Conservation (phyloP, 2,329 filamentous ascomycete species). For the Tympanopsis confertula region DNA sequence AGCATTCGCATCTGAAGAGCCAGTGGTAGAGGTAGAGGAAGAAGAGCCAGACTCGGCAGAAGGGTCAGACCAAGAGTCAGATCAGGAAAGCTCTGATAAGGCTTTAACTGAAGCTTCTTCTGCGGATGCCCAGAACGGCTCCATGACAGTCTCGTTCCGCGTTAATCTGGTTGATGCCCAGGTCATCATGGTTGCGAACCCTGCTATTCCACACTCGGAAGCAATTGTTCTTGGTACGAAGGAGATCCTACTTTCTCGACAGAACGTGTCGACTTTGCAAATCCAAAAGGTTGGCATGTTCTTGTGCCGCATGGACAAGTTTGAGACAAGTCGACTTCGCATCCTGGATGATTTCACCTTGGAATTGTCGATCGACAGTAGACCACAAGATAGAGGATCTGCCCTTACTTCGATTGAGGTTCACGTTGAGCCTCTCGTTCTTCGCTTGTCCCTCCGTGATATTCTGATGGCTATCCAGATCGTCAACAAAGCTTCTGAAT, state of each 20-base stretch:
- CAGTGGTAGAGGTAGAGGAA: conserved; percentile 34
- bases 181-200: conserved; percentile 91
- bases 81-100: neutral
- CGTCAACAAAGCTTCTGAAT: conserved; percentile 76
- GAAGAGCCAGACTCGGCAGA: conserved; percentile 41
- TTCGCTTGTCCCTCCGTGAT: conserved; percentile 83
- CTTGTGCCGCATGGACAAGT: conserved; percentile 93
- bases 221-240: conserved; percentile 92
- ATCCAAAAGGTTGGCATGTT: conserved; percentile 96
- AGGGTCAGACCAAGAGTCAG: conserved; percentile 45
- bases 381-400: conserved; percentile 18
- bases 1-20: conserved; percentile 56
- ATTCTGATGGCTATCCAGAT: conserved; percentile 91
- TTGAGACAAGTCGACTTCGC: conserved; percentile 77
- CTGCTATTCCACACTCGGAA: conserved; percentile 77
- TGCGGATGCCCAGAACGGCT: conserved; percentile 18
- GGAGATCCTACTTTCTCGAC: conserved; percentile 82
- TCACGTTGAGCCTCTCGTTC: conserved; percentile 79
- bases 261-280: conserved; percentile 87
- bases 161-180: conserved; percentile 94
- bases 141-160: conserved; percentile 73
- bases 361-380: conserved; percentile 73
- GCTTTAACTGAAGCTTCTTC: conserved; percentile 4
- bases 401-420: conserved; percentile 70
- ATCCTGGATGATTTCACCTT: conserved; percentile 96